phyloP scores from a whole-genome alignment of 192 early-diverging fungal species.

The Coemansia sp. region DNA sequence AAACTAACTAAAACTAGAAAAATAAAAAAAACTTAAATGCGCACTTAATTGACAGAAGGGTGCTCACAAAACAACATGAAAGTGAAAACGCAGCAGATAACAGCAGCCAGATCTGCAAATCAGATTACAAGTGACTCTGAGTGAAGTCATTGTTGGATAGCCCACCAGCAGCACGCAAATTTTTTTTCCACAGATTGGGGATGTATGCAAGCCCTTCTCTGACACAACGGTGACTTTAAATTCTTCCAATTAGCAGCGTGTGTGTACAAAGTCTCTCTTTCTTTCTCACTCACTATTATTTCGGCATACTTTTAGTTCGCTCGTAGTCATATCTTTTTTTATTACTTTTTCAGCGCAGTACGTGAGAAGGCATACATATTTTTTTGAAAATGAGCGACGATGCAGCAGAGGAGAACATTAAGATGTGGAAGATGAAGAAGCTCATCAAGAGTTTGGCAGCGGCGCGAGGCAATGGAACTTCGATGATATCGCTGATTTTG shows the following conservation, averaged over 20 bases:
- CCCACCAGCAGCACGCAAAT: background rate
- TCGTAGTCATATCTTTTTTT: conserved; percentile 9
- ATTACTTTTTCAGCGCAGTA: conserved; percentile 1
- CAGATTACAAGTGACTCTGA: background rate
- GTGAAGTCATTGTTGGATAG: background rate
- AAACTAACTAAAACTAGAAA: background rate
- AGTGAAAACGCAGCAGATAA: background rate
- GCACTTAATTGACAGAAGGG: background rate
- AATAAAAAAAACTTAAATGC: background rate
- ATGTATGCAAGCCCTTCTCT: background rate
- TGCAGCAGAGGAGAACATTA: conserved; percentile 83
- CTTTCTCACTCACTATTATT: conserved; percentile 1
- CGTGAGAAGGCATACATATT: background rate
- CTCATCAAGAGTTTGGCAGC: conserved; percentile 94
- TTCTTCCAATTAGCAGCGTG: background rate
- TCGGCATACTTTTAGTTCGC: background rate
- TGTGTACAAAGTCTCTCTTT: background rate
- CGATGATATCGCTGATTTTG: conserved; percentile 98
- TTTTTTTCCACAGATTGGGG: background rate
- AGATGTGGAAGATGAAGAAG: conserved; percentile 98
- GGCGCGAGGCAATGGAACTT: conserved; percentile 96
- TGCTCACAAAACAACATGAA: background rate
- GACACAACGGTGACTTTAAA: background rate
- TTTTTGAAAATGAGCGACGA: conserved; percentile 26
- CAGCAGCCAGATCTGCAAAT: background rate